These are phyloP conservation scores for Cyclotella choctawhatcheeana DNA, from an alignment of 108 stramenopile genomes.

Conservation along the genomic window DNA sequence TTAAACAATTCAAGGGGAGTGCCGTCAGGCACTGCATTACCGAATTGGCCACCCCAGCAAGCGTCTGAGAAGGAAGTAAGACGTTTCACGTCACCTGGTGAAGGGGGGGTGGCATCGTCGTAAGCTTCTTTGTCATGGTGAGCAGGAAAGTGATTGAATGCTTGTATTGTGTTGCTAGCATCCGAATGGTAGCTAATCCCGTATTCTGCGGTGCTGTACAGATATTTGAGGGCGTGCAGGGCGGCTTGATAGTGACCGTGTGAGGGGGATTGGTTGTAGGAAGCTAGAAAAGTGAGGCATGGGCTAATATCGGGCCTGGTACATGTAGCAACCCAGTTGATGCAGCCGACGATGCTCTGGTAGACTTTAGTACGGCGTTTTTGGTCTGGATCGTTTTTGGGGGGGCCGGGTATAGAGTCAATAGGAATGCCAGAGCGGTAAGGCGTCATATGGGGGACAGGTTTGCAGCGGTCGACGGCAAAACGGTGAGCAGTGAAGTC, in stretches of 20 bases:
- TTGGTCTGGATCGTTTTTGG: slow-evolving; percentile 10
- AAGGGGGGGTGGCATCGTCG: slow-evolving; percentile 11
- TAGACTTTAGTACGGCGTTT: slow-evolving; percentile 4
- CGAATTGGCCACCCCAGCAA: slow-evolving; percentile 19
- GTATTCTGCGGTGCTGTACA: slow-evolving; percentile 5
- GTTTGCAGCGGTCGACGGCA: background rate
- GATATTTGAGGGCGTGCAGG: background rate
- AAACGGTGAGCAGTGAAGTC: slow-evolving; percentile 18
- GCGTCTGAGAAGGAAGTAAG: slow-evolving; percentile 10
- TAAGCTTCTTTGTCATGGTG: no score
- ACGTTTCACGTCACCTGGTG: background rate
- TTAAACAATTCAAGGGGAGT: slow-evolving; percentile 8
- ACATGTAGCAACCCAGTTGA: slow-evolving; percentile 23
- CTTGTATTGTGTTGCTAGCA: slow-evolving; percentile 1
- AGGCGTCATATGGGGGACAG: slow-evolving; percentile 25
- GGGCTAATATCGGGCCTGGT: slow-evolving; percentile 17
- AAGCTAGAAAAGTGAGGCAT: slow-evolving; percentile 9
- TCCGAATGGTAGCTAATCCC: slow-evolving; percentile 3
- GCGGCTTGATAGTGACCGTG: slow-evolving; percentile 14
- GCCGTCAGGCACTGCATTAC: slow-evolving; percentile 3
- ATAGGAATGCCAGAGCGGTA: slow-evolving; percentile 38
- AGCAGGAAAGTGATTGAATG: slow-evolving; percentile 1
- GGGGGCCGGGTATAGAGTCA: slow-evolving; percentile 8
- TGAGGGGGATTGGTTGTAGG: background rate
- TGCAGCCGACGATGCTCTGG: slow-evolving; percentile 25